Conservation (phyloP, 371 early-diverging fungal genomes). For the Aphelidium insulamus region DNA sequence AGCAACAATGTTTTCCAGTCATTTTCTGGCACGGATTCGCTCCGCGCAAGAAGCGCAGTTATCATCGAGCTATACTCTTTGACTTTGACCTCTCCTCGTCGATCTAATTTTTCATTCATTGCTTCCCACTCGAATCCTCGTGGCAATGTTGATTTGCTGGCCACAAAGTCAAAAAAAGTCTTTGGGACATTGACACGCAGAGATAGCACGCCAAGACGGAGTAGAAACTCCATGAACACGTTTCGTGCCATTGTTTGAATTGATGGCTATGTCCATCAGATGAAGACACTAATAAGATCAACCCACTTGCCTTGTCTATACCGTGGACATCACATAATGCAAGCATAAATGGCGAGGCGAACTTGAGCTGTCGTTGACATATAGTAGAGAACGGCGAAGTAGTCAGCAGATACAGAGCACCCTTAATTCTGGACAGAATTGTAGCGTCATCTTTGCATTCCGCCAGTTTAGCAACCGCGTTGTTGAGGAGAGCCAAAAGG, state of each 20-base stretch:
- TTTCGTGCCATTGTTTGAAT: slow-evolving; percentile 47
- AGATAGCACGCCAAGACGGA: slow-evolving; percentile 17
- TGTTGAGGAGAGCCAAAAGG: too few relatives aligned
- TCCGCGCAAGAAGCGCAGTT: slow-evolving; percentile 1
- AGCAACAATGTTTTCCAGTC: background rate
- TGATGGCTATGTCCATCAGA: slow-evolving; percentile 15
- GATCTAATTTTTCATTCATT: slow-evolving; percentile 3
- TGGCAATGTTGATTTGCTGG: slow-evolving; percentile 5
- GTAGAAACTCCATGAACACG: slow-evolving; percentile 30
- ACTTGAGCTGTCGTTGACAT: slow-evolving; percentile 39
- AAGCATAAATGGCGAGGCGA: slow-evolving; percentile 27
- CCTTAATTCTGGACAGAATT: slow-evolving; percentile 29
- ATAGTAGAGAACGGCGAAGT: slow-evolving; percentile 21
- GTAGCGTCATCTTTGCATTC: too few relatives aligned
- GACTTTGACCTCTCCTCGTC: slow-evolving; percentile 4
- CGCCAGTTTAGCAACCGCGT: too few relatives aligned
- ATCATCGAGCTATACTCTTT: slow-evolving; percentile 7
- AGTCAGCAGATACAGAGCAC: slow-evolving; percentile 42
- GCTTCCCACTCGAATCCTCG: slow-evolving; percentile 3
- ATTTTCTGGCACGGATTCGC: slow-evolving; percentile 1
- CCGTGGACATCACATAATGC: slow-evolving; percentile 43
- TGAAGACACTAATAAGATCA: background rate
- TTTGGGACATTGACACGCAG: slow-evolving; percentile 12
- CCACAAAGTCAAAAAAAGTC: slow-evolving; percentile 6
- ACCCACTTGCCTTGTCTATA: slow-evolving; percentile 37